Evolutionary conservation across 805 yeast species (phyloP), one percentile per base, ranked within the genome.

Genomic region (Wickerhamomyces canadensis): DNA sequence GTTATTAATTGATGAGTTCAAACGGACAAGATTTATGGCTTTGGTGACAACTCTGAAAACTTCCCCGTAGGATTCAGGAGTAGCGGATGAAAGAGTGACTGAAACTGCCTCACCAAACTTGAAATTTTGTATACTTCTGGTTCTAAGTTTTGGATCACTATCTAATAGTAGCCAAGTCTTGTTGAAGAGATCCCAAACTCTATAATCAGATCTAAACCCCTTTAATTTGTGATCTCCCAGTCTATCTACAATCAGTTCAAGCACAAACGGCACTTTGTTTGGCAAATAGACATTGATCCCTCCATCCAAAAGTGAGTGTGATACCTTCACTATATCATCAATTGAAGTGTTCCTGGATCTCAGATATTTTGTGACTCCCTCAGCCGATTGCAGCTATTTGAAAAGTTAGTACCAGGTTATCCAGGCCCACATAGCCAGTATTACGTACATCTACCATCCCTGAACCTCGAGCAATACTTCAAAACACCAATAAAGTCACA

Each of bases 231-330:
- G 42, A 38, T 78, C 84, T 39, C 72, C 70, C 49, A 82, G 55
- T 37, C 88, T 63, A 50, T 80, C 86, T 35, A 75, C 65, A 1
- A 82, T 42, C 24, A 83, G 61, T 33, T 78, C 84, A 34, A 80
- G 63, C 4, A 80, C 59, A 44, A 83, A 83, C 1, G 58, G 51
- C 18, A 69, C 68, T 37, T 62, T 62, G 39, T 78, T 72, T 8
- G 88, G 89, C 12, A 83, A 65, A 37, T 64, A 68, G 2, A 75
- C 62, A 1, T 37, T 54, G 36, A 55, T 38, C 27, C 54, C 37
- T 15, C 54, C 59, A 21, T 55, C 64, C 16, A 74, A 52, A 22
- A 67, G 58, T 26, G 48, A 49, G 30, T 40, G 47, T 6, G 64
- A 62, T 30, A 55, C 60, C 31, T 31, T 48, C 12, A 67, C 58